Percentiles rank a stretch among this genome's conserved stretches.
These are phyloP conservation scores for Tephrocybe sp. DNA, from an alignment of 768 basidiomycete species.

Conservation along the genomic window DNA sequence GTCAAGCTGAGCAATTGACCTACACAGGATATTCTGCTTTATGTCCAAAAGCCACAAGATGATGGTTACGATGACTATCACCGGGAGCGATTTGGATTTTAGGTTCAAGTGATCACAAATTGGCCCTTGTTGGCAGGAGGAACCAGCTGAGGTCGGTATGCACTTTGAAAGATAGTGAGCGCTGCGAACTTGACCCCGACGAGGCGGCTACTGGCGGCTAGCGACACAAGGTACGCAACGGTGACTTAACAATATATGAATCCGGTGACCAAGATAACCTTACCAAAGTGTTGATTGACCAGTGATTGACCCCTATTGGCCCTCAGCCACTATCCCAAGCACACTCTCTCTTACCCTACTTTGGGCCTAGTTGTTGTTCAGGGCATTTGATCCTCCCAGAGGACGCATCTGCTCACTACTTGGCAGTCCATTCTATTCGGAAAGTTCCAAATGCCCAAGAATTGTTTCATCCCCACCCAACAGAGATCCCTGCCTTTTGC, in stretches of 20 bases:
- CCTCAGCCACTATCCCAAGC: background rate
- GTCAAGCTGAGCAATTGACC: too few species aligned
- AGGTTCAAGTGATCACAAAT: too few species aligned
- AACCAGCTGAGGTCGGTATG: too few species aligned
- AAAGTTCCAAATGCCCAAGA: slow-evolving; percentile 2
- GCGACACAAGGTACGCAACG: slow-evolving; percentile 7
- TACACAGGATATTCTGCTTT: too few species aligned
- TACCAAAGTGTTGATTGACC: background rate
- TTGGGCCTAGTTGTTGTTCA: slow-evolving; percentile 11
- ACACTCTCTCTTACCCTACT: background rate
- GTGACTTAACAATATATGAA: slow-evolving; percentile 1
- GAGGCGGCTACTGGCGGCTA: background rate
- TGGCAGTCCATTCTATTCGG: slow-evolving; percentile 5
- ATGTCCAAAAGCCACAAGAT: too few species aligned
- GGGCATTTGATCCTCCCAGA: slow-evolving; percentile 5
- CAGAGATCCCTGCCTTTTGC: background rate
- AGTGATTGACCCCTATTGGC: too few species aligned
- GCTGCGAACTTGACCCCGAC: too few species aligned
- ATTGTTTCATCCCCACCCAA: too few species aligned
- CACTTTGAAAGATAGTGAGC: too few species aligned
- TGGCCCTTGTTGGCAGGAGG: too few species aligned
- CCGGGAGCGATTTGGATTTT: too few species aligned
- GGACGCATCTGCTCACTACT: background rate
- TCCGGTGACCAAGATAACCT: slow-evolving; percentile 2
- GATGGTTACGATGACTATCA: background rate